Conservation (phyloP, 345 rosid genomes). For the Gossypioides kirkii region DNA sequence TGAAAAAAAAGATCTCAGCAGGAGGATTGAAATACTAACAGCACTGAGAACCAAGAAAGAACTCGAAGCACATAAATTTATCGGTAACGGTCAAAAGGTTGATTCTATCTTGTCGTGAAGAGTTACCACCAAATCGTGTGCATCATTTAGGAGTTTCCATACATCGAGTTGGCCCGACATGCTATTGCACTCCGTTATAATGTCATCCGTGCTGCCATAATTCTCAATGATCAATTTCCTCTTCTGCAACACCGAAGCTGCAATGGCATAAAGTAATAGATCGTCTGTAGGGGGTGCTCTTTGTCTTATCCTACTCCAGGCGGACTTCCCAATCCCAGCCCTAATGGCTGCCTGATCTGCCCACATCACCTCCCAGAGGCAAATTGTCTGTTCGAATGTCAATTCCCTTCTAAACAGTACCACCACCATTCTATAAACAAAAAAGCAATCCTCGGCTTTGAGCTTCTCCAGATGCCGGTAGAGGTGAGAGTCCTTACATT, state of each 20-base stretch:
- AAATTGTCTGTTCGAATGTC: constrained; percentile 71
- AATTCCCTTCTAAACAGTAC: constrained; percentile 86
- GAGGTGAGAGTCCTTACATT: constrained; percentile 77
- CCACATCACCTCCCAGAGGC: constrained; percentile 98
- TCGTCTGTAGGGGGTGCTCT: constrained; percentile 87
- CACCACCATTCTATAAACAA: constrained; percentile 94
- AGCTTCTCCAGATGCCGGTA: constrained; percentile 83
- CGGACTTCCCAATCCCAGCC: constrained; percentile 77
- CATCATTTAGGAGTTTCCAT: constrained; percentile 96
- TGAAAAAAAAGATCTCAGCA: neutral
- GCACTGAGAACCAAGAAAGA: constrained; percentile 3
- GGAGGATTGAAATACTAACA: constrained; percentile 1
- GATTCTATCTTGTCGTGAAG: constrained; percentile 71
- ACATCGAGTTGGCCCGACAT: constrained; percentile 93
- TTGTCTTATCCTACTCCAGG: constrained; percentile 82
- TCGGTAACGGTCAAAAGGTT: constrained; percentile 22
- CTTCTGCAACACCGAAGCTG: constrained; percentile 40
- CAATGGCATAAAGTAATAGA: constrained; percentile 73
- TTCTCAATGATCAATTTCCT: constrained; percentile 1
- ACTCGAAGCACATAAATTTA: constrained; percentile 8
- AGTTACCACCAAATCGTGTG: constrained; percentile 73
- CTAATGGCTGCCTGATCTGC: constrained; percentile 95
- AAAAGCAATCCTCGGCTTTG: constrained; percentile 94
- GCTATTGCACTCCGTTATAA: constrained; percentile 79
- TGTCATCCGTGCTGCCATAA: constrained; percentile 66